Evolutionary conservation across 2,329 filamentous ascomycete species (phyloP), one percentile per base, ranked within the genome.

Genomic region (Cladosporium sp.): DNA sequence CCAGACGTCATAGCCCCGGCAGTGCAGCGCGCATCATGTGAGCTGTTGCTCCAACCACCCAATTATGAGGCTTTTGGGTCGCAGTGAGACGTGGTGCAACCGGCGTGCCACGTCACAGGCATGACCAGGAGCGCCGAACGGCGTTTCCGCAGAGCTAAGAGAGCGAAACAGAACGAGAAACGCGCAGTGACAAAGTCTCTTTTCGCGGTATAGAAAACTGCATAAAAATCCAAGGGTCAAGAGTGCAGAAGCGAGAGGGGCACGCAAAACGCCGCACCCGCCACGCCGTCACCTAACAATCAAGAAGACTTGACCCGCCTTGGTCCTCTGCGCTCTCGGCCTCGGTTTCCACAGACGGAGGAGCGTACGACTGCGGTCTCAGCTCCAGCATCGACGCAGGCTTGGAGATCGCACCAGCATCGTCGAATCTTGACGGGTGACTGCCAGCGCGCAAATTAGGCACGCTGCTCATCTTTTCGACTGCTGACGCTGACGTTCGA

Each of bases 341-440:
- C 57, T 65, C 64, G 44, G 64, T 65, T 47, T 65, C 64, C 5
- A 65, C 64, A 52, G 61, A 64, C 21, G 61, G 61, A 41, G 61
- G 51, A 36, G 44, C 51, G 32, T 65, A 65, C 14, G 55, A 32
- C 44, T 60, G 64, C 8, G 64, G 32, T 21, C 44, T 60, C 57
- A 64, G 51, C 38, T 65, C 55, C 55, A 60, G 34, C 64, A 65
- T 65, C 44, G 64, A 65, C 26, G 64, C 64, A 65, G 55, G 64
- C 44, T 60, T 65, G 24, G 44, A 65, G 10, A 65, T 54, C 57
- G 44, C 64, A 54, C 47, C 47, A 24, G 7, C 32, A 10, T 51
- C 34, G 59, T 47, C 34, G 24, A 52, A 32, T 64, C 30, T 24
- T 36, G n/a, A 21, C 41, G 26, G 41, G n/a, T 59, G 64, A 28